Evolutionary conservation across 2,329 filamentous ascomycete genomes (phyloP).

Genomic region (Penicillium brevicompactum): DNA sequence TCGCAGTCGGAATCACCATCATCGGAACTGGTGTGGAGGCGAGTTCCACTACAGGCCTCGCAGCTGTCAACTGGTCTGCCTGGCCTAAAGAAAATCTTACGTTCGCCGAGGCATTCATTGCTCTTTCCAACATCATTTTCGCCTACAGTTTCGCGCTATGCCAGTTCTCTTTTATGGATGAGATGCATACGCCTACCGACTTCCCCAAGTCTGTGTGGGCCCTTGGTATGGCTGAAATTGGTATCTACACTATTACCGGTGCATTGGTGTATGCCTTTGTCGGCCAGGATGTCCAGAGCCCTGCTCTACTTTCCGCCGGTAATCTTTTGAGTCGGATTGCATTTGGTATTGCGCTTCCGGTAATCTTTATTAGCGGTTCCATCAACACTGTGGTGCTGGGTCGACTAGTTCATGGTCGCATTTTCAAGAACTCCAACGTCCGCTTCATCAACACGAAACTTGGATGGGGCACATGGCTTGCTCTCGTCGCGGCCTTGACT

Average conservation of each 20-base stretch:
- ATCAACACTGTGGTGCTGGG: background rate
- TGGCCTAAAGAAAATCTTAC: background rate
- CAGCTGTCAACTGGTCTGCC: background rate
- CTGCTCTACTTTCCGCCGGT: background rate
- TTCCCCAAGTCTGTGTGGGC: background rate
- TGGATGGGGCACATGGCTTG: background rate
- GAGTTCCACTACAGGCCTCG: background rate
- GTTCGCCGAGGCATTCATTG: background rate
- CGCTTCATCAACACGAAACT: constrained; percentile 1
- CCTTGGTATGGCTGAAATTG: background rate
- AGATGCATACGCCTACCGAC: background rate
- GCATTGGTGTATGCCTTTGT: background rate
- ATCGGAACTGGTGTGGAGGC: background rate
- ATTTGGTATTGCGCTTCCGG: background rate
- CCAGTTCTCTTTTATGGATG: constrained; percentile 1
- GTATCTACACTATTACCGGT: background rate
- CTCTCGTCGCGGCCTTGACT: background rate
- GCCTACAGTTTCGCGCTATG: background rate
- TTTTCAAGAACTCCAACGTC: background rate
- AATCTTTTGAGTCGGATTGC: background rate
- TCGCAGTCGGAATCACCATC: background rate
- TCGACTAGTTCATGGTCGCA: background rate
- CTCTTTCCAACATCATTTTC: constrained; percentile 1
- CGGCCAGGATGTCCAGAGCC: background rate
- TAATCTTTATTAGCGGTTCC: background rate